These are phyloP conservation scores for Auriscalpium microsporum DNA, from an alignment of 768 basidiomycete species.

Conservation along the genomic window DNA sequence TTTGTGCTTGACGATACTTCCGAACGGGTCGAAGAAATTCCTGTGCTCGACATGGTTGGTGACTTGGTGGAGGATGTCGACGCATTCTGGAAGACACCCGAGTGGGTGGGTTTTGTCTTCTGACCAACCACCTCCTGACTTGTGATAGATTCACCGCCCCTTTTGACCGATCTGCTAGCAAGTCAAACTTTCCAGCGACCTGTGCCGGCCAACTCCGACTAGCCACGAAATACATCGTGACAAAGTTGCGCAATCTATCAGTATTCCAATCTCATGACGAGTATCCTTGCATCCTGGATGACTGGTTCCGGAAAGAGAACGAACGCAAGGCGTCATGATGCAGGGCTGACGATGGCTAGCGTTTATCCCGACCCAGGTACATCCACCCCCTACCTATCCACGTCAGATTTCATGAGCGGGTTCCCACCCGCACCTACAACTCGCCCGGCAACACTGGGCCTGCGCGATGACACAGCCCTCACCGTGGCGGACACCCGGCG, in stretches of 20 bases:
- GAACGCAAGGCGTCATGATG: slow-evolving; percentile 11
- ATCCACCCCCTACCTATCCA: not conserved
- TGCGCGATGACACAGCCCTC: slow-evolving; percentile 6
- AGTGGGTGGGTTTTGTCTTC: slow-evolving; percentile 4
- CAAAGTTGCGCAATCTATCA: slow-evolving; percentile 3
- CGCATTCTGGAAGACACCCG: slow-evolving; percentile 9
- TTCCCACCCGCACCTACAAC: slow-evolving; percentile 7
- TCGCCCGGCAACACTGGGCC: slow-evolving; percentile 6
- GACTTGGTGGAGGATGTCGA: slow-evolving; percentile 8
- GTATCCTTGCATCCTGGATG: slow-evolving; percentile 11
- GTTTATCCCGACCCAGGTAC: not conserved
- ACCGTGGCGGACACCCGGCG: slow-evolving; percentile 11
- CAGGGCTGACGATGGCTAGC: slow-evolving; percentile 10
- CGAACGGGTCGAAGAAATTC: slow-evolving; percentile 10
- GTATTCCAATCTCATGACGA: slow-evolving; percentile 6
- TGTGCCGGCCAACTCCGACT: slow-evolving; percentile 10
- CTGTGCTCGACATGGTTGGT: slow-evolving; percentile 8
- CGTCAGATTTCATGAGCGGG: no score
- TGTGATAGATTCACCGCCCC: slow-evolving; percentile 1
- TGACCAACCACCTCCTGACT: no score
- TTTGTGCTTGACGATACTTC: slow-evolving; percentile 6
- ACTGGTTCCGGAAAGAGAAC: slow-evolving; percentile 7
- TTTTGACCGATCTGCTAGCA: slow-evolving; percentile 9
- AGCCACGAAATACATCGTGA: slow-evolving; percentile 7
- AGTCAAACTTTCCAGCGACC: slow-evolving; percentile 8